Evolutionary conservation across 768 basidiomycete genomes (phyloP).

Genomic region (Porphyrellus cyaneotinctus): DNA sequence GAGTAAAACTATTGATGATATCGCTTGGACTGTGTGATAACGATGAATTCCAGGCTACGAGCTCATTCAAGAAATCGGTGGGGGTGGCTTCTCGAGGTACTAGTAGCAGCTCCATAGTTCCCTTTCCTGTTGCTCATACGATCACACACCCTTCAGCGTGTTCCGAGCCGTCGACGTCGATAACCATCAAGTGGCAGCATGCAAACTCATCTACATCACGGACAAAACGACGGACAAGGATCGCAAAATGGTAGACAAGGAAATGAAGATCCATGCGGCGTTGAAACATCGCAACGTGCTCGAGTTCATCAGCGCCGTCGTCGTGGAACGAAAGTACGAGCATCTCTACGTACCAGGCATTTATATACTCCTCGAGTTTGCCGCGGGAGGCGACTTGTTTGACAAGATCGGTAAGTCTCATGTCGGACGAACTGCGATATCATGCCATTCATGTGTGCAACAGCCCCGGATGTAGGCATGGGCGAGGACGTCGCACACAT

Average conservation of each 20-base stretch:
- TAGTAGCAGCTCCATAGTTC: conserved; percentile 23
- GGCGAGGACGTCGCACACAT: conserved; percentile 83
- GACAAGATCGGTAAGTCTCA: conserved; percentile 87
- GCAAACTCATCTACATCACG: conserved; percentile 74
- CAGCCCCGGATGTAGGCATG: conserved; percentile 89
- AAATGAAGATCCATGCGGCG: conserved; percentile 83
- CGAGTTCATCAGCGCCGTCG: conserved; percentile 73
- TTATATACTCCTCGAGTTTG: conserved; percentile 91
- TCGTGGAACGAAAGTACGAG: conserved; percentile 63
- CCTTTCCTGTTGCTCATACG: neutral
- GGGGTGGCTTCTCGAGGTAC: conserved; percentile 87
- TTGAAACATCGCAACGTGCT: conserved; percentile 80
- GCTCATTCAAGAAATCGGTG: conserved; percentile 73
- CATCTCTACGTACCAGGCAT: conserved; percentile 69
- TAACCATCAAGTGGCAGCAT: conserved; percentile 71
- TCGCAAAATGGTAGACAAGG: conserved; percentile 82
- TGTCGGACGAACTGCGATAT: neutral
- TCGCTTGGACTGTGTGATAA: neutral
- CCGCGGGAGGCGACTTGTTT: conserved; percentile 92
- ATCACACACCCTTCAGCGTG: conserved; percentile 47
- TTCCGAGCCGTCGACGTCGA: conserved; percentile 74
- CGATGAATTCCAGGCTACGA: conserved; percentile 50
- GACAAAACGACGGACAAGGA: conserved; percentile 60
- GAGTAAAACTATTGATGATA: neutral
- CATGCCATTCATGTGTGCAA: neutral